These are phyloP conservation scores for Blepharisma japonicum DNA, from an alignment of 73 alveolate genomes.

Conservation along the genomic window DNA sequence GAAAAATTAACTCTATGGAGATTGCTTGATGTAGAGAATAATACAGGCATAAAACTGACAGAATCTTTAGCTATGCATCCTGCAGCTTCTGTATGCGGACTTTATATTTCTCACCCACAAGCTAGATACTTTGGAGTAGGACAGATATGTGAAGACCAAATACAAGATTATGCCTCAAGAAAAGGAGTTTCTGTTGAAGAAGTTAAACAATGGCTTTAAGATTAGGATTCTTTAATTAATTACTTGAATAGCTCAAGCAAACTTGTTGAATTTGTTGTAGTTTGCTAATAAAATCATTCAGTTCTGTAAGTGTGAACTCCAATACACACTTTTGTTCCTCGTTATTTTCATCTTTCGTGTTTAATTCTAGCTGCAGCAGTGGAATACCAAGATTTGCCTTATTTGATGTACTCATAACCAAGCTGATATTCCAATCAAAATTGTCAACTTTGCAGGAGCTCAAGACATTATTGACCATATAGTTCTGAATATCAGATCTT, in stretches of 20 bases:
- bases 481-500: background rate
- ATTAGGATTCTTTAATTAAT: too few relatives aligned
- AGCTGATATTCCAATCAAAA: constrained; percentile 21
- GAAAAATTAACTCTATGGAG: constrained; percentile 77
- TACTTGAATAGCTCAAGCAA: too few relatives aligned
- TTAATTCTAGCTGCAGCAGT: background rate
- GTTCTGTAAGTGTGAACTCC: too few relatives aligned
- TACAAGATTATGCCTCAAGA: constrained; percentile 53
- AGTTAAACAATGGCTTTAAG: constrained; percentile 42
- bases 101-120: constrained; percentile 47
- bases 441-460: background rate
- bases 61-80: constrained; percentile 75
- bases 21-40: constrained; percentile 37
- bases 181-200: constrained; percentile 49
- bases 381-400: background rate
- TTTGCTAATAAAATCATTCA: too few relatives aligned
- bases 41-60: constrained; percentile 57
- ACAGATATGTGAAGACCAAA: constrained; percentile 67
- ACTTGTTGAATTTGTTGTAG: too few relatives aligned
- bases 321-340: too few relatives aligned
- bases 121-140: constrained; percentile 74
- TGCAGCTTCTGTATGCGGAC: constrained; percentile 68
- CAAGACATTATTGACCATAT: background rate
- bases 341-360: too few relatives aligned
- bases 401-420: constrained; percentile 8